phyloP scores from a whole-genome alignment of 2,329 filamentous ascomycete species.

The Aspergillus quadricinctus region DNA sequence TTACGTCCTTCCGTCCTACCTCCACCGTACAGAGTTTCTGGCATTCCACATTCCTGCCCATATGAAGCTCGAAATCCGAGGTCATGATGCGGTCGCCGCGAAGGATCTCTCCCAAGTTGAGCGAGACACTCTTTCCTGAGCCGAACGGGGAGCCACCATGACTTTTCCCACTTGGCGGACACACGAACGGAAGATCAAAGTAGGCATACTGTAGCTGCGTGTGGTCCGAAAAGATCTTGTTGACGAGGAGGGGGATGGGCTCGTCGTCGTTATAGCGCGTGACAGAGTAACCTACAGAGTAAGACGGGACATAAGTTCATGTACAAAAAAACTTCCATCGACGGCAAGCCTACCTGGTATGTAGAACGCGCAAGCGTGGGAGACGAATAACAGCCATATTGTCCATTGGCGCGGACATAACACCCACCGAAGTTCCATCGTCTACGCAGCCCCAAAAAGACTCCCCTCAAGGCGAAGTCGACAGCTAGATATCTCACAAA shows the following conservation, averaged over 20 bases:
- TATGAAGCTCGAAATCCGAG: conserved; percentile 75
- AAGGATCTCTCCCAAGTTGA: conserved; percentile 83
- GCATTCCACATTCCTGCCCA: conserved; percentile 71
- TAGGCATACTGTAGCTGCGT: conserved; percentile 91
- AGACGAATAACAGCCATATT: conserved; percentile 48
- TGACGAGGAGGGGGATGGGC: conserved; percentile 77
- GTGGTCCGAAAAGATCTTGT: conserved; percentile 87
- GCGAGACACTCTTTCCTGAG: conserved; percentile 70
- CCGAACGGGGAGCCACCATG: conserved; percentile 64
- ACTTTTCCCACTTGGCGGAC: conserved; percentile 66
- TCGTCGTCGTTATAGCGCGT: conserved; percentile 74
- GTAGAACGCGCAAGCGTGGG: conserved; percentile 67
- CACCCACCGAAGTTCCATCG: conserved; percentile 13
- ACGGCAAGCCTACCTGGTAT: conserved; percentile 64
- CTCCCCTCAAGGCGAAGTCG: conserved; percentile 6
- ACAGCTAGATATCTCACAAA: conserved; percentile 6
- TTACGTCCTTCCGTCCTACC: conserved; percentile 61
- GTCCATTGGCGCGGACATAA: conserved; percentile 17
- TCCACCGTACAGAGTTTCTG: conserved; percentile 67
- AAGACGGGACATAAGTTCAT: not conserved
- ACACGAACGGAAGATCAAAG: conserved; percentile 82
- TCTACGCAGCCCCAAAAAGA: conserved; percentile 4
- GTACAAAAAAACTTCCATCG: not conserved
- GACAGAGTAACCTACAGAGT: conserved; percentile 69
- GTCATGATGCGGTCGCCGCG: conserved; percentile 80